Conservation (phyloP, 2,329 filamentous ascomycete genomes). For the Neofusicoccum laricinum region DNA sequence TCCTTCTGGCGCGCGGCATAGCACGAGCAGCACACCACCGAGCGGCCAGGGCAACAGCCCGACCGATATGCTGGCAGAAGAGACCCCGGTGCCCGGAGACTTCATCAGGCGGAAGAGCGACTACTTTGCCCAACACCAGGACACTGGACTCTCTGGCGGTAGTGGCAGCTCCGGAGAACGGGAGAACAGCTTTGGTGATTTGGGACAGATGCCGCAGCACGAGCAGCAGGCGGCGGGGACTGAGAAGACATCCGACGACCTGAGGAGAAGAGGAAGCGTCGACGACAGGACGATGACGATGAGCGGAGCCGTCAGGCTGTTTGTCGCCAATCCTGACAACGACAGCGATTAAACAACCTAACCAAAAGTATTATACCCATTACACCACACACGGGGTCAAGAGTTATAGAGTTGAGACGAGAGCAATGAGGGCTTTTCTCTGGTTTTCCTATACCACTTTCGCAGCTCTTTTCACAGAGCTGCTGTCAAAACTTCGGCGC, state of each 20-base stretch:
- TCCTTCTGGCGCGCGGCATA: slow-evolving; percentile 46
- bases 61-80: slow-evolving; percentile 40
- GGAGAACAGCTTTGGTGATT: slow-evolving; percentile 54
- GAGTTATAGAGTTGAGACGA: slow-evolving; percentile 10
- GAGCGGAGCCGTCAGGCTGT: slow-evolving; percentile 64
- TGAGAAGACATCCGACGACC: slow-evolving; percentile 58
- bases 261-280: slow-evolving; percentile 74
- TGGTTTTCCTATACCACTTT: slow-evolving; percentile 9
- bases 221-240: slow-evolving; percentile 40
- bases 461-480: background rate
- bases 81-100: slow-evolving; percentile 44
- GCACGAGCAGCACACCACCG: slow-evolving; percentile 54
- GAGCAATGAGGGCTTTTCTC: slow-evolving; percentile 11
- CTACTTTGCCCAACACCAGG: slow-evolving; percentile 43
- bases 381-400: slow-evolving; percentile 9
- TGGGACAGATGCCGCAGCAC: slow-evolving; percentile 50
- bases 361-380: slow-evolving; percentile 14
- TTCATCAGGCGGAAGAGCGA: slow-evolving; percentile 24
- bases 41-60: slow-evolving; percentile 42
- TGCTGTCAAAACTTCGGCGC: slow-evolving; percentile 12
- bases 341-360: slow-evolving; percentile 43
- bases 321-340: slow-evolving; percentile 78
- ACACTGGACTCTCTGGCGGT: slow-evolving; percentile 40
- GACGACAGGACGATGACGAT: slow-evolving; percentile 79
- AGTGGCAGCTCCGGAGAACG: slow-evolving; percentile 43